phyloP scores from a whole-genome alignment of 441 rosid species.

The Erodium chrysanthum region DNA sequence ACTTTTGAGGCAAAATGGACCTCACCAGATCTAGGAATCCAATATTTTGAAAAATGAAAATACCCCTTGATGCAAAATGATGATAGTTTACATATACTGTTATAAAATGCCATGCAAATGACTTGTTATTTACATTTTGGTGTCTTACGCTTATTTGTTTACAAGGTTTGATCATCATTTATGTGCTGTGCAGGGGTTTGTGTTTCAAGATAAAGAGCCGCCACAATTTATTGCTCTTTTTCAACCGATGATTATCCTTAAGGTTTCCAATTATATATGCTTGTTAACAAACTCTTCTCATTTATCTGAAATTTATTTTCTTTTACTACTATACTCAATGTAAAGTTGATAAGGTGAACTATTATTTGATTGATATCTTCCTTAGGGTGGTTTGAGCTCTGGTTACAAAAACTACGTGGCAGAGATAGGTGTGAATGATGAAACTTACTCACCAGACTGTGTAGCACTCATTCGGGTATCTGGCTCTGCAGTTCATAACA shows the following conservation, averaged over 20 bases:
- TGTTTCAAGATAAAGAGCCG: slow-evolving; percentile 90
- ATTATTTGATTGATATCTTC: neutral
- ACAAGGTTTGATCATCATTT: neutral
- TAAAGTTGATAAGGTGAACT: slow-evolving; percentile 7
- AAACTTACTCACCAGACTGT: slow-evolving; percentile 58
- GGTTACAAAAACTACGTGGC: slow-evolving; percentile 57
- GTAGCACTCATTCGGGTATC: slow-evolving; percentile 74
- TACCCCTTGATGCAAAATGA: slow-evolving; percentile 2
- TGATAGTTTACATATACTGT: neutral
- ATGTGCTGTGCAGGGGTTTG: slow-evolving; percentile 50
- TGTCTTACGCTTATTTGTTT: neutral
- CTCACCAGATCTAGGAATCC: neutral
- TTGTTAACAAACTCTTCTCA: slow-evolving; percentile 8
- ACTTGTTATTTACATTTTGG: neutral
- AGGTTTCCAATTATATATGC: slow-evolving; percentile 39
- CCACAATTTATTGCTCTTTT: slow-evolving; percentile 87
- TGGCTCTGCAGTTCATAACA: slow-evolving; percentile 71
- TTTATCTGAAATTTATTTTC: neutral
- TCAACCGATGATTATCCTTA: slow-evolving; percentile 85
- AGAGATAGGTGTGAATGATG: slow-evolving; percentile 58
- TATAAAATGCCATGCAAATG: neutral
- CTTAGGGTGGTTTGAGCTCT: slow-evolving; percentile 87
- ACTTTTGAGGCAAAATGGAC: neutral
- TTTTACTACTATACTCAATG: neutral
- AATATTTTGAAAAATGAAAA: neutral